Conservation (phyloP, 176 grass and related monocot genomes). For the Oryza meridionalis region DNA sequence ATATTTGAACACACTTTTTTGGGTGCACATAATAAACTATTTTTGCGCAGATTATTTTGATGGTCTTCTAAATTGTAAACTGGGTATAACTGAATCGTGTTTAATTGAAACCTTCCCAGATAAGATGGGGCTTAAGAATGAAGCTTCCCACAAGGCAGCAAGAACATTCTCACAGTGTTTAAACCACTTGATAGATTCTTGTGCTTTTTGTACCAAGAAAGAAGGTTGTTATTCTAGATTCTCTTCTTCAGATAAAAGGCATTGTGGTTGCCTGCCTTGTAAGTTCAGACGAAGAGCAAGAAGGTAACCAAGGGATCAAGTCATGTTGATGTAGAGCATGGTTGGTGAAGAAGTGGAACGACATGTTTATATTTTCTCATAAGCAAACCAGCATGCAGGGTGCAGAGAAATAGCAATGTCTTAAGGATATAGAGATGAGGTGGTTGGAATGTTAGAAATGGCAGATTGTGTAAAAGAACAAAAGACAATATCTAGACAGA, state of each 20-base stretch:
- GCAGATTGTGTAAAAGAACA: neutral
- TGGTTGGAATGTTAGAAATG: neutral
- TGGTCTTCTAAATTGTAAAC: neutral
- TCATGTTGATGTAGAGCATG: neutral
- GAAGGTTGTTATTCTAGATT: neutral
- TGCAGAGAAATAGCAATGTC: neutral
- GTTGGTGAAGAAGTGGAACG: neutral
- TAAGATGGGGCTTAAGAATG: neutral
- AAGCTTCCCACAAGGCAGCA: conserved; percentile 8
- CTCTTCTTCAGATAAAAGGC: neutral
- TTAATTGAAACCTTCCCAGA: neutral
- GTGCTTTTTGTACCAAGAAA: neutral
- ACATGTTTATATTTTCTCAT: neutral
- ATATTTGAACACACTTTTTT: neutral
- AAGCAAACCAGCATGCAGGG: neutral
- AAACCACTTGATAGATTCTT: neutral
- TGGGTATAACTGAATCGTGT: neutral
- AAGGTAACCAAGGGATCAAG: conserved; percentile 1
- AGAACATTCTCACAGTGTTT: neutral
- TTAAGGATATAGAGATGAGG: neutral
- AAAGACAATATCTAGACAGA: neutral
- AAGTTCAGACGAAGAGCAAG: neutral
- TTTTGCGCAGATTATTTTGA: neutral
- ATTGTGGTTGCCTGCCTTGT: neutral
- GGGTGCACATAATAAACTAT: neutral